Evolutionary conservation across 192 early-diverging fungal species (phyloP).

Genomic region (Mortierella claussenii): DNA sequence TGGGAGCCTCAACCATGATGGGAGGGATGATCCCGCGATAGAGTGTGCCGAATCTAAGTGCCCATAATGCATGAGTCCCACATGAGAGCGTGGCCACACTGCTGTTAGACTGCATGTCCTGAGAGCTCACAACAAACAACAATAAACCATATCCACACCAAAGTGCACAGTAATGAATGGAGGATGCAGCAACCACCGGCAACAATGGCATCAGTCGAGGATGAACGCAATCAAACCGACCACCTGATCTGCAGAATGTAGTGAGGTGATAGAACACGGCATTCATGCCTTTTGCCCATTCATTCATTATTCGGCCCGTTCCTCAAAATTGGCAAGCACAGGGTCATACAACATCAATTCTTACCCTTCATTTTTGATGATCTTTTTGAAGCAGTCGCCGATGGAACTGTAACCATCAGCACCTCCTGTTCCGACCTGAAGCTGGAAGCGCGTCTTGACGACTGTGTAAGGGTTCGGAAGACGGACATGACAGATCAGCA

Average conservation of each 20-base stretch:
- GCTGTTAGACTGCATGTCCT: neutral
- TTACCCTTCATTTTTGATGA: constrained; percentile 89
- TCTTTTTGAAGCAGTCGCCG: constrained; percentile 92
- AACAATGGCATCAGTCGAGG: no score
- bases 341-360: neutral
- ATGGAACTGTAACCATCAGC: constrained; percentile 87
- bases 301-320: no score
- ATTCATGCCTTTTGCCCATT: no score
- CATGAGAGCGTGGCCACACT: constrained; percentile 20
- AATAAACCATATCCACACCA: neutral
- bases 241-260: no score
- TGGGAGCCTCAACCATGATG: constrained; percentile 97
- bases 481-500: neutral
- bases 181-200: neutral
- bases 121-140: constrained; percentile 11
- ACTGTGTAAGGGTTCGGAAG: constrained; percentile 48
- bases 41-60: constrained; percentile 64
- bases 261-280: no score
- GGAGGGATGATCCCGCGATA: constrained; percentile 97
- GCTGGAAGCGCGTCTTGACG: constrained; percentile 95
- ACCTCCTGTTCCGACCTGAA: constrained; percentile 92
- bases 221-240: no score
- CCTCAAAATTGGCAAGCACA: no score
- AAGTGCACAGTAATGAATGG: neutral
- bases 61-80: neutral